phyloP scores from a whole-genome alignment of 345 rosid genomes.

The Odontarrhena argentea region DNA sequence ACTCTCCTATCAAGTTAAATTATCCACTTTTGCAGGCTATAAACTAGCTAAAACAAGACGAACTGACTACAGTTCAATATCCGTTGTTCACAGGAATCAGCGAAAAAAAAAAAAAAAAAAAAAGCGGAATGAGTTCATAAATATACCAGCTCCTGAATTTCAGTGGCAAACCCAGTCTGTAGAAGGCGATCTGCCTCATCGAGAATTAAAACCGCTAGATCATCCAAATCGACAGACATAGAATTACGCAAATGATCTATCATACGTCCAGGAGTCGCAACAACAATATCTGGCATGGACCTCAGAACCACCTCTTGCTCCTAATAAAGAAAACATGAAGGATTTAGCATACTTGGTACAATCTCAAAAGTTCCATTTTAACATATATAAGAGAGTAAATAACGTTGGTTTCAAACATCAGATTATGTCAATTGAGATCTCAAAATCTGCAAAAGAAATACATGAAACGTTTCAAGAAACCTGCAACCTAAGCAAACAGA shows the following conservation, averaged over 20 bases:
- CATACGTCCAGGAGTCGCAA: constrained; percentile 97
- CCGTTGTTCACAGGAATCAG: background rate
- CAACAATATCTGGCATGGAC: constrained; percentile 94
- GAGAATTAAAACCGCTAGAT: constrained; percentile 89
- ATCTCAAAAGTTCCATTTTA: background rate
- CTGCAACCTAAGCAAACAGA: constrained; percentile 8
- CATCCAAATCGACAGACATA: constrained; percentile 88
- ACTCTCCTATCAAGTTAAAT: background rate
- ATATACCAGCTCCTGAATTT: constrained; percentile 89
- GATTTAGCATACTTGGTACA: constrained; percentile 6
- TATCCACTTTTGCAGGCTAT: background rate
- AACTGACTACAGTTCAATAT: background rate
- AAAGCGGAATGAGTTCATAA: constrained; percentile 16
- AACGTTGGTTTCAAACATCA: constrained; percentile 12
- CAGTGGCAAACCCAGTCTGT: constrained; percentile 94
- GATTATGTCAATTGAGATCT: background rate
- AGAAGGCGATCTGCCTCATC: constrained; percentile 97
- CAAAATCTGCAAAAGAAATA: constrained; percentile 16
- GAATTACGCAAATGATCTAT: constrained; percentile 97
- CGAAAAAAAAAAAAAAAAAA: background rate
- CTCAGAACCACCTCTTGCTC: constrained; percentile 90
- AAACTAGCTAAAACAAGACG: constrained; percentile 7
- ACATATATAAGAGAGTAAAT: background rate
- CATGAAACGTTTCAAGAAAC: background rate
- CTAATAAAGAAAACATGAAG: constrained; percentile 44